phyloP scores from a whole-genome alignment of 345 rosid genomes.

The Boechera stricta region DNA sequence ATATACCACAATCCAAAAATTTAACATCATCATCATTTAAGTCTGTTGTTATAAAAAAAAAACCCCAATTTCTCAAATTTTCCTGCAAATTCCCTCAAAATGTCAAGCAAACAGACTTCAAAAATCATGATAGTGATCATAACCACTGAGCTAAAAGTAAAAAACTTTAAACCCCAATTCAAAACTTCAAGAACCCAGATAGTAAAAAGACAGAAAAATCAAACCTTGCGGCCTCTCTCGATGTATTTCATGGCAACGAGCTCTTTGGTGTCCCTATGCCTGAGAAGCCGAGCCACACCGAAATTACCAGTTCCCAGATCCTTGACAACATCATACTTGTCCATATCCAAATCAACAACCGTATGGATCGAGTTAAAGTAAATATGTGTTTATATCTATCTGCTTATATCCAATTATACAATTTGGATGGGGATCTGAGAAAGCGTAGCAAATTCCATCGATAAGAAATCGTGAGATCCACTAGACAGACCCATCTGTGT shows the following conservation, averaged over 20 bases:
- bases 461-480: conserved; percentile 37
- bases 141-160: not conserved
- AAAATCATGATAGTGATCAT: not conserved
- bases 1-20: conserved; percentile 25
- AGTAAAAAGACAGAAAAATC: not conserved
- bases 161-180: conserved; percentile 3
- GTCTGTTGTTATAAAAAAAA: not conserved
- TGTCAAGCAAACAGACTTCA: not conserved
- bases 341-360: conserved; percentile 48
- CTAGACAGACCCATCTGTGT: conserved; percentile 17
- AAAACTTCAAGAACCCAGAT: conserved; percentile 2
- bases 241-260: conserved; percentile 96
- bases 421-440: conserved; percentile 22
- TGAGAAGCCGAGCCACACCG: conserved; percentile 83
- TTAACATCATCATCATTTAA: not conserved
- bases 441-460: conserved; percentile 7
- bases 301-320: conserved; percentile 92
- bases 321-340: conserved; percentile 77
- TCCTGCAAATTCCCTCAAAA: not conserved
- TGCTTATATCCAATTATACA: not conserved
- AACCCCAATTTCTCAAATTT: not conserved
- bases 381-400: not conserved
- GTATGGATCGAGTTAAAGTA: not conserved
- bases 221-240: conserved; percentile 87
- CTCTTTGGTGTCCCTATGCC: conserved; percentile 78